Evolutionary conservation across 805 yeast species (phyloP).

Genomic region (Metschnikowia lochheadii): DNA sequence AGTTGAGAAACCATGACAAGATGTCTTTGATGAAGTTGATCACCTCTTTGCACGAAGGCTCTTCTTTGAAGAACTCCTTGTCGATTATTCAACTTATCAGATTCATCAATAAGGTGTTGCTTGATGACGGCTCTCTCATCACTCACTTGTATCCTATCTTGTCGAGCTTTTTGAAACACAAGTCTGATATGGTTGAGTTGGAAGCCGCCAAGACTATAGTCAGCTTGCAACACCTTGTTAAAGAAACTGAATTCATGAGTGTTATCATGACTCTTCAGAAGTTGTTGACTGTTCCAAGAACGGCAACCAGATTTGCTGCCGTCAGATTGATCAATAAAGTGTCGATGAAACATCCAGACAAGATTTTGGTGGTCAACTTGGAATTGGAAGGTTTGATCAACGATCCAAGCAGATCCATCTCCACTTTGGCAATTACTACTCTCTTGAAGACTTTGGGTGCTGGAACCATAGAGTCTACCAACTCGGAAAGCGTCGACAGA

Average conservation of each 20-base stretch:
- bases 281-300: slow-evolving; percentile 81
- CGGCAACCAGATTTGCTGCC: slow-evolving; percentile 88
- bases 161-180: slow-evolving; percentile 68
- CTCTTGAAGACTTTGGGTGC: slow-evolving; percentile 91
- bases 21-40: slow-evolving; percentile 91
- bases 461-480: slow-evolving; percentile 36
- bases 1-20: slow-evolving; percentile 83
- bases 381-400: slow-evolving; percentile 85
- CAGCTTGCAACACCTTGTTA: slow-evolving; percentile 47
- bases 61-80: slow-evolving; percentile 68
- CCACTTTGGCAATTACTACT: slow-evolving; percentile 96
- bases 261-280: slow-evolving; percentile 74
- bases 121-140: slow-evolving; percentile 65
- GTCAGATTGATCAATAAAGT: slow-evolving; percentile 83
- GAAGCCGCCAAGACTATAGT: slow-evolving; percentile 84
- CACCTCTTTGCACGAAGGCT: slow-evolving; percentile 63
- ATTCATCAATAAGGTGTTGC: slow-evolving; percentile 66
- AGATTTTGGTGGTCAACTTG: slow-evolving; percentile 69
- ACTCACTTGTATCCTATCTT: slow-evolving; percentile 61
- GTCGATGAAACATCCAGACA: slow-evolving; percentile 78
- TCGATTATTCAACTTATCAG: slow-evolving; percentile 85
- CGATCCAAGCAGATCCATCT: slow-evolving; percentile 85
- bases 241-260: slow-evolving; percentile 60
- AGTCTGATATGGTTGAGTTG: slow-evolving; percentile 83
- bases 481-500: slow-evolving; percentile 71